phyloP scores from a whole-genome alignment of 495 filamentous ascomycete genomes.

The Chaetomidium leptoderma region DNA sequence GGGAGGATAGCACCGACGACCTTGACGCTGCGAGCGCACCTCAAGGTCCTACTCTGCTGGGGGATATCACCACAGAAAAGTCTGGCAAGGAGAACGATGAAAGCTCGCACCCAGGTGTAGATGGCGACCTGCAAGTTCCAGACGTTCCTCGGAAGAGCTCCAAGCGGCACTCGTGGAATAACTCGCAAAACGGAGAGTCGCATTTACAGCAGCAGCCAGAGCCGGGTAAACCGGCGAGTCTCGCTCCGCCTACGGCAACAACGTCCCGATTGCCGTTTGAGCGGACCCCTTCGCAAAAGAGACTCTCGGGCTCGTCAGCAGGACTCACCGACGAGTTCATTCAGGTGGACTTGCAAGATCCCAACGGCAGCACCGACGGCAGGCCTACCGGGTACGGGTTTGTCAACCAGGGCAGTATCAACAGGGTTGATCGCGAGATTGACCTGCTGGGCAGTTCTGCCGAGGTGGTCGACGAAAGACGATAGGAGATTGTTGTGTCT shows the following conservation, averaged over 20 bases:
- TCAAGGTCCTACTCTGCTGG: constrained; percentile 48
- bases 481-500: constrained; percentile 6
- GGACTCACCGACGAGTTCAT: constrained; percentile 46
- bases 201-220: constrained; percentile 10
- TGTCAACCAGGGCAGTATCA: constrained; percentile 66
- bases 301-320: constrained; percentile 46
- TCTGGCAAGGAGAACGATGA: constrained; percentile 6
- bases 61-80: constrained; percentile 58
- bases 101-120: neutral
- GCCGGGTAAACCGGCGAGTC: neutral
- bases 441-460: constrained; percentile 46
- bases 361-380: constrained; percentile 37
- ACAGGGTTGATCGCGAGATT: constrained; percentile 47
- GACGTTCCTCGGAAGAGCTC: constrained; percentile 61
- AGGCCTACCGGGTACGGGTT: constrained; percentile 65
- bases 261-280: constrained; percentile 58
- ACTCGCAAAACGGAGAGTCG: constrained; percentile 17
- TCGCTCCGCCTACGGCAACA: constrained; percentile 16
- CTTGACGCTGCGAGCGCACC: constrained; percentile 35
- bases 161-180: constrained; percentile 44
- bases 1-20: constrained; percentile 32
- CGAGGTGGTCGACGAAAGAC: constrained; percentile 45
- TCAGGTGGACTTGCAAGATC: constrained; percentile 31
- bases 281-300: constrained; percentile 50
- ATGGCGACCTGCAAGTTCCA: constrained; percentile 23